phyloP scores from a whole-genome alignment of 768 basidiomycete species.

The Leucocoprinus birnbaumii region DNA sequence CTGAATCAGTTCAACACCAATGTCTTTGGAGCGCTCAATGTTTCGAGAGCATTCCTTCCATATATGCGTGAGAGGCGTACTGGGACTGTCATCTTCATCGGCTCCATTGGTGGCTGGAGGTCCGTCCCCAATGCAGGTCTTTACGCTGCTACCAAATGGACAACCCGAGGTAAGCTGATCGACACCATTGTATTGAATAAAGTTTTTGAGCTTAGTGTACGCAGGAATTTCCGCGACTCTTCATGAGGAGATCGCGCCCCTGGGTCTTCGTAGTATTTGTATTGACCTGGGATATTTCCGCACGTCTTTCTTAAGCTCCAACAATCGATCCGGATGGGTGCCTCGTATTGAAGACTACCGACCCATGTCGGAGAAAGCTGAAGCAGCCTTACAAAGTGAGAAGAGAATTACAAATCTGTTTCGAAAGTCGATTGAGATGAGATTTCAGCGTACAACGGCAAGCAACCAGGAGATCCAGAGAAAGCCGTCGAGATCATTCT shows the following conservation, averaged over 20 bases:
- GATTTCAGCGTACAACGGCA: slow-evolving; percentile 25
- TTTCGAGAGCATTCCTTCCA: slow-evolving; percentile 44
- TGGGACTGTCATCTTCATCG: slow-evolving; percentile 42
- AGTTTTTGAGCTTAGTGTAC: not conserved
- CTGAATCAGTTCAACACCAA: slow-evolving; percentile 37
- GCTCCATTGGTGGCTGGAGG: slow-evolving; percentile 41
- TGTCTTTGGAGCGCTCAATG: slow-evolving; percentile 42
- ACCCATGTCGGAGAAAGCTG: slow-evolving; percentile 18
- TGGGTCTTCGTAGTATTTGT: slow-evolving; percentile 34
- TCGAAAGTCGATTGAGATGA: not conserved
- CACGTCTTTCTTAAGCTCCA: slow-evolving; percentile 27
- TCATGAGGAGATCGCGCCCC: slow-evolving; percentile 33
- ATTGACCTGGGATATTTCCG: slow-evolving; percentile 40
- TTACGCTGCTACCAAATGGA: slow-evolving; percentile 38
- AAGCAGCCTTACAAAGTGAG: slow-evolving; percentile 25
- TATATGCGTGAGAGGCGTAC: slow-evolving; percentile 40
- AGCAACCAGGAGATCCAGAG: slow-evolving; percentile 33
- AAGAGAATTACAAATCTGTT: too few species aligned
- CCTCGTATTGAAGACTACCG: slow-evolving; percentile 32
- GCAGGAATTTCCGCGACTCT: slow-evolving; percentile 30
- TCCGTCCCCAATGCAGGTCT: slow-evolving; percentile 29
- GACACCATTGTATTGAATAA: not conserved
- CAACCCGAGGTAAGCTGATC: slow-evolving; percentile 28
- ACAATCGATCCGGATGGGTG: slow-evolving; percentile 24
- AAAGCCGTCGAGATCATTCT: slow-evolving; percentile 32